phyloP scores from a whole-genome alignment of 2,329 filamentous ascomycete genomes.

The Aspergillus bombycis region DNA sequence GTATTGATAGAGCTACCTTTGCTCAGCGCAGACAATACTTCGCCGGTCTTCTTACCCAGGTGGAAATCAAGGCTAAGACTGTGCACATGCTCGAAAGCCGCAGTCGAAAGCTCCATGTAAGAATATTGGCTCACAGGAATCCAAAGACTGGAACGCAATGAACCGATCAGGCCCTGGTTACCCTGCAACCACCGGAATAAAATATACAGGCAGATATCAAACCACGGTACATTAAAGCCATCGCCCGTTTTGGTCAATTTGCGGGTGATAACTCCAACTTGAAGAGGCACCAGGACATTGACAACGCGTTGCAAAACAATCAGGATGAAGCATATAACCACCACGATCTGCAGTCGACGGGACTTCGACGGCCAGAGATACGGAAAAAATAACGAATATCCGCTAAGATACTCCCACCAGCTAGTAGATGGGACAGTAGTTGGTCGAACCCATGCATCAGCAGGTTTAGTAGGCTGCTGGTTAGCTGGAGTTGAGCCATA shows the following conservation, averaged over 20 bases:
- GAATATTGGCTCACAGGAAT: conserved; percentile 97
- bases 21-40: conserved; percentile 91
- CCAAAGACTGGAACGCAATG: conserved; percentile 82
- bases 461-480: conserved; percentile 47
- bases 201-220: conserved; percentile 74
- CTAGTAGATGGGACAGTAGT: conserved; percentile 82
- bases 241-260: conserved; percentile 65
- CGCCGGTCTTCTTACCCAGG: conserved; percentile 92
- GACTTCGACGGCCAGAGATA: conserved; percentile 95
- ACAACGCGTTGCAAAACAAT: conserved; percentile 79
- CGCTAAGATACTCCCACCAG: conserved; percentile 94
- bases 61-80: conserved; percentile 95
- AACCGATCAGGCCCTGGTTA: conserved; percentile 82
- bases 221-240: conserved; percentile 67
- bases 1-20: conserved; percentile 96
- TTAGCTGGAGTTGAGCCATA: conserved; percentile 54
- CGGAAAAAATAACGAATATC: conserved; percentile 92
- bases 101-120: conserved; percentile 89
- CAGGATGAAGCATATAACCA: conserved; percentile 79
- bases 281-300: conserved; percentile 82
- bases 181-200: conserved; percentile 82
- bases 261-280: conserved; percentile 79
- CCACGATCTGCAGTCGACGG: conserved; percentile 72
- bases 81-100: conserved; percentile 96
- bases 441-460: conserved; percentile 85